Evolutionary conservation across 2,329 filamentous ascomycete genomes (phyloP), one percentile per base, ranked within the genome.

Genomic region (Fulvia fulva): DNA sequence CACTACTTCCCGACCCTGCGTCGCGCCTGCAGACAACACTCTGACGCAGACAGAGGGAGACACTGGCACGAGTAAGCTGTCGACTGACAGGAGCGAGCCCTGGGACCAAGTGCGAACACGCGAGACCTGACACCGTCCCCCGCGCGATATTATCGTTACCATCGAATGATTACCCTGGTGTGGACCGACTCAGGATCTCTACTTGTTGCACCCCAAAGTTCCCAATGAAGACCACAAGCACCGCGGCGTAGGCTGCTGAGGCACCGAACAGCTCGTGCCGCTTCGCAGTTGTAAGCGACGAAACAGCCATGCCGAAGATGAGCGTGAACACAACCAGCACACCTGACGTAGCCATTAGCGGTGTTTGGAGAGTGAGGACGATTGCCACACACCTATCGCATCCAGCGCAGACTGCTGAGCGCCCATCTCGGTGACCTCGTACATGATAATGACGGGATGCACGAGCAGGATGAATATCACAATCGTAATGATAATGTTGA

Each of bases 391-490:
- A 2, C 73, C 75, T 1, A 77, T 74, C 0, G 75, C 74, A 51
- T 74, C 71, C 32, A 77, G 70, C 0, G 75, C 75, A 14, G 71
- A 65, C 3, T 63, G 61, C 7, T 16, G 34, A 9, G 67, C 46
- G 0, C 67, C 67, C 0, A 65, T 67, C 1, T 65, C 64, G 0
- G 74, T 74, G 0, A 77, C 58, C 26, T 71, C 62, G 59, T 76
- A 77, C 70, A 78, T 71, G 4, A 69, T 70, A 5, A 77, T 64
- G 6, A 78, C 74, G 0, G 76, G 76, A 8, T 76, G 63, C 1
- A 77, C 69, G 0, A 77, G 68, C 2, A 78, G 67, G 12, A 74
- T 67, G 64, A 77, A 76, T 49, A 78, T 76, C 19, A 77, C 66
- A n/a, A 72, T 58, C 0, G 75, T 77, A 61, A 78, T 76, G 57